These are phyloP conservation scores for Trypanosoma boissoni DNA, from an alignment of 208 protist species.

Conservation along the genomic window DNA sequence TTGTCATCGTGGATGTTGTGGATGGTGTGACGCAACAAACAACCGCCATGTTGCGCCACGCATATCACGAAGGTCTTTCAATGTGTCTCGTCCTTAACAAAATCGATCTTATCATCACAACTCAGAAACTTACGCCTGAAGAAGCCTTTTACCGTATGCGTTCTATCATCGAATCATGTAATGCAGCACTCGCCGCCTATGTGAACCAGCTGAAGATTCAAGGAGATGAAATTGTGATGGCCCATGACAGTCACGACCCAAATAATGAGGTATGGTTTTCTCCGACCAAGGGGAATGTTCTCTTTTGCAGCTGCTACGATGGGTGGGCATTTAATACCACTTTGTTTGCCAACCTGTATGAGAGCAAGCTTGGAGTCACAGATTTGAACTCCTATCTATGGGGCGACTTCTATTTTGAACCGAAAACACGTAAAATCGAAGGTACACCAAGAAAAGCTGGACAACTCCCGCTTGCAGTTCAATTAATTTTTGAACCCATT, in stretches of 20 bases:
- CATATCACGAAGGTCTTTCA: conserved; percentile 93
- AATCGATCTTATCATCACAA: conserved; percentile 96
- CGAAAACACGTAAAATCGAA: conserved; percentile 92
- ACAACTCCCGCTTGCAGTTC: conserved; percentile 92
- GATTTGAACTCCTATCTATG: conserved; percentile 91
- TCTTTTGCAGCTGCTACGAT: conserved; percentile 96
- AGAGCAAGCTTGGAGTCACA: conserved; percentile 64
- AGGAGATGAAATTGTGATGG: conserved; percentile 73
- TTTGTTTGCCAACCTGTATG: conserved; percentile 92
- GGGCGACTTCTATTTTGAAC: conserved; percentile 96
- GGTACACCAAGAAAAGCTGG: conserved; percentile 61
- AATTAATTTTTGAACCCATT: conserved; percentile 95
- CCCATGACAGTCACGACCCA: conserved; percentile 59
- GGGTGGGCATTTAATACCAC: conserved; percentile 89
- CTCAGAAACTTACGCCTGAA: conserved; percentile 90
- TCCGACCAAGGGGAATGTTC: conserved; percentile 96
- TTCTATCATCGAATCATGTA: conserved; percentile 94
- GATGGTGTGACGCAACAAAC: conserved; percentile 98
- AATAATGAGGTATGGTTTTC: conserved; percentile 94
- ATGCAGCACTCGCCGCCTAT: conserved; percentile 81
- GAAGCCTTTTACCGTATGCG: conserved; percentile 93
- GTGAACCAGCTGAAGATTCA: conserved; percentile 83
- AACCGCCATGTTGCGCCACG: conserved; percentile 94
- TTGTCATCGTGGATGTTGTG: conserved; percentile 98
- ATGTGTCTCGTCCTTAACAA: conserved; percentile 99